Evolutionary conservation across 768 basidiomycete species (phyloP).

Genomic region (Mycena venus): DNA sequence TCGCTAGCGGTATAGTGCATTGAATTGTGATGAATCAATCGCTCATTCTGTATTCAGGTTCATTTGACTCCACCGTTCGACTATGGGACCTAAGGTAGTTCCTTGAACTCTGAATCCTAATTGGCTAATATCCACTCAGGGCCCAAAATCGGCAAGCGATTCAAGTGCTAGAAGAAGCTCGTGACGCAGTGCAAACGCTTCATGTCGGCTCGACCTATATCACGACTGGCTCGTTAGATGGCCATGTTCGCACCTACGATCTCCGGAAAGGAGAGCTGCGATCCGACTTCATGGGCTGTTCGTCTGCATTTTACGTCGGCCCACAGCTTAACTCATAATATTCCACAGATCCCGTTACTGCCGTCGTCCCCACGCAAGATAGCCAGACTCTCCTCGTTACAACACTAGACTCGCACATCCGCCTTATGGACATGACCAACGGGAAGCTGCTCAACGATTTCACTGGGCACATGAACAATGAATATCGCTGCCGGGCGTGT

Average conservation of each 20-base stretch:
- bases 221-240: slow-evolving; percentile 90
- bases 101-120: not conserved
- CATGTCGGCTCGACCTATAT: slow-evolving; percentile 77
- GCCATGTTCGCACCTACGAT: slow-evolving; percentile 93
- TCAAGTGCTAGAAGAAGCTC: slow-evolving; percentile 91
- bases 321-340: slow-evolving; percentile 11
- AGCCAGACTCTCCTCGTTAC: slow-evolving; percentile 84
- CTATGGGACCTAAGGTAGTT: slow-evolving; percentile 91
- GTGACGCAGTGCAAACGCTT: slow-evolving; percentile 88
- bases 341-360: slow-evolving; percentile 84
- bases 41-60: slow-evolving; percentile 64
- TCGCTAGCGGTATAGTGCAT: slow-evolving; percentile 84
- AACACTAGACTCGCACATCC: slow-evolving; percentile 86
- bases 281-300: slow-evolving; percentile 92
- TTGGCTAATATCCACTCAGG: slow-evolving; percentile 49
- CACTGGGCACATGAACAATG: slow-evolving; percentile 77
- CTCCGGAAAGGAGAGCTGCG: slow-evolving; percentile 92
- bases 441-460: slow-evolving; percentile 92
- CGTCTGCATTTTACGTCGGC: slow-evolving; percentile 45
- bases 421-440: slow-evolving; percentile 86
- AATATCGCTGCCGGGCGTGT: slow-evolving; percentile 84
- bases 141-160: slow-evolving; percentile 87
- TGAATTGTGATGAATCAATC: not conserved
- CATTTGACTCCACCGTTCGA: slow-evolving; percentile 91
- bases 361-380: slow-evolving; percentile 85